Evolutionary conservation across 441 rosid genomes (phyloP).

Genomic region (Bocquillonia castaneifolia): DNA sequence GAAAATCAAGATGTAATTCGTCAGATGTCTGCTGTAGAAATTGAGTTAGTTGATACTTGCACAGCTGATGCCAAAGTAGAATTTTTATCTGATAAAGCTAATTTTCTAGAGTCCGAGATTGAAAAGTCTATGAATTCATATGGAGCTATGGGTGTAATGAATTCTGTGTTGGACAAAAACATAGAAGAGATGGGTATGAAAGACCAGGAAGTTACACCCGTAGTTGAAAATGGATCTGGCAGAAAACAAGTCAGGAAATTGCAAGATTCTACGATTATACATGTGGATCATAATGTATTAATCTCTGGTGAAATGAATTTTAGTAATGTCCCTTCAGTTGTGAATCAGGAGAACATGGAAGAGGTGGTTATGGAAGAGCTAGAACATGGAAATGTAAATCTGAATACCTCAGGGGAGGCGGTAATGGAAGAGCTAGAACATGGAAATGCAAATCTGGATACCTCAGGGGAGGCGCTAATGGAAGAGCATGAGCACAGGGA

Average conservation of each 20-base stretch:
- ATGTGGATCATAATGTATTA: conserved; percentile 23
- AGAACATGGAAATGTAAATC: conserved; percentile 27
- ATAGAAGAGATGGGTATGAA: conserved; percentile 19
- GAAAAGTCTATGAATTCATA: conserved; percentile 22
- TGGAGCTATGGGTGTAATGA: conserved; percentile 20
- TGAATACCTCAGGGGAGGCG: conserved; percentile 30
- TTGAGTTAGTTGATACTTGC: conserved; percentile 21
- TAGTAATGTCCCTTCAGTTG: conserved; percentile 25
- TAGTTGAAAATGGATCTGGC: conserved; percentile 23
- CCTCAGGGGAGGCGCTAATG: conserved; percentile 26
- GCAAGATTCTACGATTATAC: conserved; percentile 19
- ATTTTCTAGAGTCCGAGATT: conserved; percentile 23
- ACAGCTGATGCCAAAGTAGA: conserved; percentile 24
- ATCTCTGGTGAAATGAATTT: conserved; percentile 24
- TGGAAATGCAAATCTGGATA: conserved; percentile 26
- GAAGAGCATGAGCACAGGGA: conserved; percentile 37
- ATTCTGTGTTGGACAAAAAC: conserved; percentile 18
- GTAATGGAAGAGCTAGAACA: conserved; percentile 32
- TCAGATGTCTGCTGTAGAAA: conserved; percentile 23
- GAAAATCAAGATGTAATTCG: conserved; percentile 20
- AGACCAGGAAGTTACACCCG: conserved; percentile 21
- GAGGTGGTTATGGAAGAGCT: conserved; percentile 37
- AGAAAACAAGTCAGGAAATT: conserved; percentile 28
- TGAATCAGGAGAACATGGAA: conserved; percentile 27
- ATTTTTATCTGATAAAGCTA: conserved; percentile 15